Percentiles rank a stretch among this genome's conserved stretches.
Conservation (phyloP, 129 eudicot species). For the Logfia minima region DNA sequence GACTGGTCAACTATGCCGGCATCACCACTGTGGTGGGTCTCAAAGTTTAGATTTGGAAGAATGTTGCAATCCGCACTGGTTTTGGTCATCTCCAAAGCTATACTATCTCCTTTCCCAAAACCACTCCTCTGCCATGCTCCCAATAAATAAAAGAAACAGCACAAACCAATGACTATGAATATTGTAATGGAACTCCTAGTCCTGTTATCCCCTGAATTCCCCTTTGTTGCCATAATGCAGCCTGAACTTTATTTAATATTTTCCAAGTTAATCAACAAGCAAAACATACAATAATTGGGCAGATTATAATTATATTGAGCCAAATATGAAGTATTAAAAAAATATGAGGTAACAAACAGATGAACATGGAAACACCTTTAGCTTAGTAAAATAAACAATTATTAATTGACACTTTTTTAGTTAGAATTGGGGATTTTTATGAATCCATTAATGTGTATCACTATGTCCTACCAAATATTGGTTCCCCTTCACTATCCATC, state of each 20-base stretch:
- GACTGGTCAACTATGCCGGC: constrained; percentile 53
- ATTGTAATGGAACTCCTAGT: constrained; percentile 77
- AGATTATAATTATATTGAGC: neutral
- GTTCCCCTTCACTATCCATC: constrained; percentile 6
- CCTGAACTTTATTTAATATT: constrained; percentile 44
- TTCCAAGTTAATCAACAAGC: constrained; percentile 9
- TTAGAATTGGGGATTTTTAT: constrained; percentile 11
- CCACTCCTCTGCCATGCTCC: constrained; percentile 99
- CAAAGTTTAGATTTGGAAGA: constrained; percentile 80
- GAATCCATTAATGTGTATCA: constrained; percentile 11
- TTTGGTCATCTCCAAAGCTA: constrained; percentile 79
- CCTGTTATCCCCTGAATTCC: constrained; percentile 58
- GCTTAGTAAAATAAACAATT: neutral
- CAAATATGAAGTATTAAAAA: neutral
- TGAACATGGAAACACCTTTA: neutral
- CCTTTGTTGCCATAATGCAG: constrained; percentile 68
- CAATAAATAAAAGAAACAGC: constrained; percentile 86
- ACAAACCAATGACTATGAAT: constrained; percentile 75
- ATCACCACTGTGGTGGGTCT: constrained; percentile 81
- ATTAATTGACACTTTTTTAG: neutral
- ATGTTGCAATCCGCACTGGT: constrained; percentile 66
- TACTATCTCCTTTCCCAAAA: constrained; percentile 92
- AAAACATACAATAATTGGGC: neutral
- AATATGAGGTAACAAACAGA: no score
- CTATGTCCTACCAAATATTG: constrained; percentile 5